phyloP scores from a whole-genome alignment of 2,329 filamentous ascomycete species.

The Aspergillus fischeri region DNA sequence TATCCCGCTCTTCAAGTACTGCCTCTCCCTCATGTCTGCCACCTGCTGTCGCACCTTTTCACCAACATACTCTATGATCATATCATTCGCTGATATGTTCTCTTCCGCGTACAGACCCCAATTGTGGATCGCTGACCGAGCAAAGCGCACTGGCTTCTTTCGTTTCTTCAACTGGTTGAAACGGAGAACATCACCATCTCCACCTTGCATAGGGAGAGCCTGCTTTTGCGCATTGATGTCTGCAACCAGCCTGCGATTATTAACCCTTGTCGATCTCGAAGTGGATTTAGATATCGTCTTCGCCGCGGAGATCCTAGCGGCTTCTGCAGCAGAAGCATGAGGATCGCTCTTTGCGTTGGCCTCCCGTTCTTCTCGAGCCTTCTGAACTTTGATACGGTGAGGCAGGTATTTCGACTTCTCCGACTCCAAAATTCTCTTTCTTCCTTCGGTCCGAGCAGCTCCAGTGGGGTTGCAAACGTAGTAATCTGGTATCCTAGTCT shows the following conservation, averaged over 20 bases:
- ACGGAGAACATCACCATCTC: slow-evolving; percentile 83
- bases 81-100: slow-evolving; percentile 93
- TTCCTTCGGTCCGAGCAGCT: slow-evolving; percentile 83
- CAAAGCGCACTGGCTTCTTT: slow-evolving; percentile 98
- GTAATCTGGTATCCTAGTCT: slow-evolving; percentile 59
- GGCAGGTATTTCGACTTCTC: slow-evolving; percentile 98
- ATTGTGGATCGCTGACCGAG: slow-evolving; percentile 94
- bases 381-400: slow-evolving; percentile 94
- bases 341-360: slow-evolving; percentile 62
- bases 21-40: slow-evolving; percentile 88
- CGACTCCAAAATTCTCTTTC: slow-evolving; percentile 91
- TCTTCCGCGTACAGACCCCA: slow-evolving; percentile 98
- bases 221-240: slow-evolving; percentile 95
- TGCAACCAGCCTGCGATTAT: slow-evolving; percentile 89
- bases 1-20: slow-evolving; percentile 93
- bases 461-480: slow-evolving; percentile 86
- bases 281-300: slow-evolving; percentile 82
- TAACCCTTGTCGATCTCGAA: slow-evolving; percentile 88
- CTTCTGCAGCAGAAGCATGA: slow-evolving; percentile 63
- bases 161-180: slow-evolving; percentile 99
- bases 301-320: slow-evolving; percentile 69
- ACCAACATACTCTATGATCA: slow-evolving; percentile 99
- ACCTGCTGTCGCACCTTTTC: slow-evolving; percentile 97
- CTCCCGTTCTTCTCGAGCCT: slow-evolving; percentile 85
- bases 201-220: slow-evolving; percentile 61